A percentile compares a stretch with the other conserved stretches of the same genome.
Evolutionary conservation across 306 rosid species (phyloP).

Genomic region (Acacia crassicarpa): DNA sequence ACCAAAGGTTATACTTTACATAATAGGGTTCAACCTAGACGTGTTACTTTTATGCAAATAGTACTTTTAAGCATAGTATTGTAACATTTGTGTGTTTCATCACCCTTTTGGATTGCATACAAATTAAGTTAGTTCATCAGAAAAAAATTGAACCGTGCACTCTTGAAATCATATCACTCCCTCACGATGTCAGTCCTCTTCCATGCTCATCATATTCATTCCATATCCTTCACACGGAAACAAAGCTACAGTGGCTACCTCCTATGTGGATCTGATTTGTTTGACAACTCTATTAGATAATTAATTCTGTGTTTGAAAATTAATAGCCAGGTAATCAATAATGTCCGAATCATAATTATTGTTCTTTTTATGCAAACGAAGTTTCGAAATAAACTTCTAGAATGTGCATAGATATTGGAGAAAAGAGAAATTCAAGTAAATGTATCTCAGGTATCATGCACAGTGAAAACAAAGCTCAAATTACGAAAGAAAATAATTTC

Average conservation of each 20-base stretch:
- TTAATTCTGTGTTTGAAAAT: not conserved
- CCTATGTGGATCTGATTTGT: not conserved
- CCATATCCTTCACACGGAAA: not conserved
- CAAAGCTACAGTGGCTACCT: not conserved
- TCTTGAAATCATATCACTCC: not conserved
- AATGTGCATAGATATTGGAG: not conserved
- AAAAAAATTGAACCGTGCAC: not conserved
- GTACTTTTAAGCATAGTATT: not conserved
- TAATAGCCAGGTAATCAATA: not conserved
- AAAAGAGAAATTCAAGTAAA: not conserved
- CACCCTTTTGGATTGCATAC: not conserved
- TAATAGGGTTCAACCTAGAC: not conserved
- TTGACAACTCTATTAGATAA: not conserved
- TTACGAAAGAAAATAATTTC: not conserved
- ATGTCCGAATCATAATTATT: not conserved
- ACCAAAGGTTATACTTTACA: not conserved
- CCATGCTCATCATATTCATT: not conserved
- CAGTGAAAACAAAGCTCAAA: not conserved
- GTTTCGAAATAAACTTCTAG: not conserved
- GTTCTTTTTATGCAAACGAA: not conserved
- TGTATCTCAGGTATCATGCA: not conserved
- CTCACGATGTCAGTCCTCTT: not conserved
- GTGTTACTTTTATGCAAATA: not conserved
- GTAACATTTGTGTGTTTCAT: not conserved
- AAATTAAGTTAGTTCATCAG: slow-evolving; percentile 3